phyloP scores from a whole-genome alignment of 1,284 basidiomycete species.

The Leccinum holopus region DNA sequence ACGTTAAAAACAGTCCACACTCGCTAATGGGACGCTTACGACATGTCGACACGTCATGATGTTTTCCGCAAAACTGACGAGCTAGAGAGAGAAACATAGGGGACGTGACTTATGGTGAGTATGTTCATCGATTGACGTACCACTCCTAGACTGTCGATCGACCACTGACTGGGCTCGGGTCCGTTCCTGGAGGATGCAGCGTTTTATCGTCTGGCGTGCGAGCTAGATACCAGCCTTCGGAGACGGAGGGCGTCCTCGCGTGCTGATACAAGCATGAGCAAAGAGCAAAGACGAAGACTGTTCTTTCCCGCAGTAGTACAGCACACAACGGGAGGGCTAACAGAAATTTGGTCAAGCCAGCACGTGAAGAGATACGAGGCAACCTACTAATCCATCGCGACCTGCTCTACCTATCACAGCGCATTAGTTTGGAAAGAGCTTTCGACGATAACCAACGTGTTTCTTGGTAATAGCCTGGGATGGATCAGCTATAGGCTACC shows the following conservation, averaged over 20 bases:
- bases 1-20: background rate
- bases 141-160: slow-evolving; percentile 61
- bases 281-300: background rate
- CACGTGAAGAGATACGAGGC: background rate
- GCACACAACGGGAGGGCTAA: slow-evolving; percentile 74
- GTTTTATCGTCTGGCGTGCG: slow-evolving; percentile 44
- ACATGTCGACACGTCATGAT: slow-evolving; percentile 70
- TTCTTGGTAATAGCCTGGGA: slow-evolving; percentile 83
- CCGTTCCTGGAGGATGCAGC: slow-evolving; percentile 44
- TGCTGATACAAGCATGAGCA: slow-evolving; percentile 44
- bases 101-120: background rate
- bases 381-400: slow-evolving; percentile 72
- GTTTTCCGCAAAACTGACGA: slow-evolving; percentile 69
- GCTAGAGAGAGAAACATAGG: slow-evolving; percentile 37
- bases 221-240: slow-evolving; percentile 51
- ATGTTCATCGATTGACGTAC: slow-evolving; percentile 40
- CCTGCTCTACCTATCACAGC: slow-evolving; percentile 65
- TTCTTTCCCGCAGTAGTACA: slow-evolving; percentile 71
- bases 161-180: slow-evolving; percentile 63
- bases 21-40: slow-evolving; percentile 39
- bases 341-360: background rate
- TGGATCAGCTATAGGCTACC: background rate
- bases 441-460: slow-evolving; percentile 52
- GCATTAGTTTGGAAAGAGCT: slow-evolving; percentile 4
- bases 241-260: slow-evolving; percentile 69